These are phyloP conservation scores for Dimocarpus longan DNA, from an alignment of 345 rosid genomes.

Conservation along the genomic window DNA sequence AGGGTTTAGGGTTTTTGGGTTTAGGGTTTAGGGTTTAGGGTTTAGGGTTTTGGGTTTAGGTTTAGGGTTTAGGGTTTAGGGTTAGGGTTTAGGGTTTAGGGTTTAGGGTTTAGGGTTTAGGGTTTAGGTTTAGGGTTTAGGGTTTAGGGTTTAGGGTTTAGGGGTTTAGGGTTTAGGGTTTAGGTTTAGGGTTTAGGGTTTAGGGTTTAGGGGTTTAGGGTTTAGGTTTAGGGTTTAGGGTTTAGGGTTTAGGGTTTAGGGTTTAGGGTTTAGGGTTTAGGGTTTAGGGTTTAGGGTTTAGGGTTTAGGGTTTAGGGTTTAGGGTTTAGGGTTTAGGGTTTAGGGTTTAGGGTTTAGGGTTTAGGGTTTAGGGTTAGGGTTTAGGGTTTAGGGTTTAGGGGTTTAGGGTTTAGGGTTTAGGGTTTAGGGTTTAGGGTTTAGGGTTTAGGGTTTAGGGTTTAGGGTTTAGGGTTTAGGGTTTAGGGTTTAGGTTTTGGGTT, in stretches of 20 bases:
- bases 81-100: conserved; percentile 17
- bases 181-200: too few species aligned
- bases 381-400: not conserved
- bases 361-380: not conserved
- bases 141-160: conserved; percentile 9
- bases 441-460: conserved; percentile 20
- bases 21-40: not conserved
- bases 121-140: conserved; percentile 5
- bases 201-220: too few species aligned
- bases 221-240: conserved; percentile 22
- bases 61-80: conserved; percentile 14
- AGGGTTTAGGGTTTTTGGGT: conserved; percentile 10
- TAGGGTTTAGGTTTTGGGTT: conserved; percentile 32
- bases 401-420: conserved; percentile 11
- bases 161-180: too few species aligned
- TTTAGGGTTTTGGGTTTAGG: not conserved
- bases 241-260: conserved; percentile 26
- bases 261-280: conserved; percentile 14
- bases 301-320: conserved; percentile 8
- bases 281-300: conserved; percentile 10
- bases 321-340: not conserved
- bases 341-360: not conserved
- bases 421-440: conserved; percentile 11
- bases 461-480: conserved; percentile 33
- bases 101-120: conserved; percentile 7